phyloP scores from a whole-genome alignment of 2,329 filamentous ascomycete species.

The Dryadomyces sulphureus region DNA sequence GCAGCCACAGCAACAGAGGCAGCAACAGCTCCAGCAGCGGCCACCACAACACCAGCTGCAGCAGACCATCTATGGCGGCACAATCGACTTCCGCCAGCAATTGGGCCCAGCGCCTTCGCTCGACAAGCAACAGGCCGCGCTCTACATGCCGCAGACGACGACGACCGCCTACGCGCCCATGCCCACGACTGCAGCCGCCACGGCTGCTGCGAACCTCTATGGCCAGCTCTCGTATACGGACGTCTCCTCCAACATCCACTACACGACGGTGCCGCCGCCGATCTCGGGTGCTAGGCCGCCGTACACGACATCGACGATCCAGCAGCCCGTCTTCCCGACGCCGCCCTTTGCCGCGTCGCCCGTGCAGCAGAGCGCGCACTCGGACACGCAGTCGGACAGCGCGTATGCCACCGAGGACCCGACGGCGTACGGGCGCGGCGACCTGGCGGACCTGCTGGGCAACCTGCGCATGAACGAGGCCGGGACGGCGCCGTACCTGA shows the following conservation, averaged over 20 bases:
- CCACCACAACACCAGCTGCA: constrained; percentile 22
- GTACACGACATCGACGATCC: constrained; percentile 26
- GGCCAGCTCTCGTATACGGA: constrained; percentile 32
- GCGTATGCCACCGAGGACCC: constrained; percentile 28
- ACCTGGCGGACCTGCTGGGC: constrained; percentile 68
- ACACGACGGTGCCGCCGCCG: constrained; percentile 34
- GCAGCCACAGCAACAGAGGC: constrained; percentile 18
- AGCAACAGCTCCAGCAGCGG: constrained; percentile 16
- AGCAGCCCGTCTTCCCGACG: constrained; percentile 36
- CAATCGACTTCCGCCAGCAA: constrained; percentile 10
- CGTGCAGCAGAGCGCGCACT: constrained; percentile 26
- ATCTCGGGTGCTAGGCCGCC: constrained; percentile 35
- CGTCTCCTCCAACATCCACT: constrained; percentile 34
- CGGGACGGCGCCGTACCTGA: constrained; percentile 78
- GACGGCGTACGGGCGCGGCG: constrained; percentile 52
- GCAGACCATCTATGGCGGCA: constrained; percentile 24
- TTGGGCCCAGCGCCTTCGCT: constrained; percentile 1
- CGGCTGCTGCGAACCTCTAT: constrained; percentile 24
- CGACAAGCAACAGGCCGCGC: constrained; percentile 22
- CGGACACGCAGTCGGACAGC: constrained; percentile 30
- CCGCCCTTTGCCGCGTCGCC: constrained; percentile 20
- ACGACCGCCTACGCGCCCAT: constrained; percentile 22
- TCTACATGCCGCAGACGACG: constrained; percentile 33
- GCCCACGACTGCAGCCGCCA: constrained; percentile 13
- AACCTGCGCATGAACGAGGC: constrained; percentile 76